phyloP scores from a whole-genome alignment of 176 grass and related monocot genomes.

The Chloris gayana region DNA sequence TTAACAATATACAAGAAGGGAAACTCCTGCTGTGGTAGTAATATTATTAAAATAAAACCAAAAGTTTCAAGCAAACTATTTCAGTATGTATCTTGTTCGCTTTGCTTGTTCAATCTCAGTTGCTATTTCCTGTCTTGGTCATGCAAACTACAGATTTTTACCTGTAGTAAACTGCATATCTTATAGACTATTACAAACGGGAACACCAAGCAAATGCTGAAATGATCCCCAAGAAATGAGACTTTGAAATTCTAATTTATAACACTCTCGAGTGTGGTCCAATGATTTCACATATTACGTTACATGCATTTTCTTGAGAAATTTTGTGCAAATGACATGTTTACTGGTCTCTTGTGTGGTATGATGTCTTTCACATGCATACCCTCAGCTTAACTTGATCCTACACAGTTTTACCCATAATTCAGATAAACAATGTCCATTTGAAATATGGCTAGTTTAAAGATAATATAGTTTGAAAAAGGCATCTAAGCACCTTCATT shows the following conservation, averaged over 20 bases:
- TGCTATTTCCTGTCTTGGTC: not conserved
- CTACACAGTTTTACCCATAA: not conserved
- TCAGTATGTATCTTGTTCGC: not conserved
- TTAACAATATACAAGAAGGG: too few relatives aligned
- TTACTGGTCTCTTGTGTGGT: not conserved
- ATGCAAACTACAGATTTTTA: not conserved
- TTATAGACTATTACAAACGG: too few relatives aligned
- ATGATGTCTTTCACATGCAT: not conserved
- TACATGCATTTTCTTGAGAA: not conserved
- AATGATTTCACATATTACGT: not conserved
- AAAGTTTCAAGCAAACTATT: not conserved
- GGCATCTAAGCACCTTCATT: not conserved
- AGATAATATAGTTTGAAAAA: not conserved
- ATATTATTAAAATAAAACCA: too few relatives aligned
- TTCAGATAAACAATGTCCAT: not conserved
- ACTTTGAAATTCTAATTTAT: too few relatives aligned
- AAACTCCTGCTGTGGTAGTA: too few relatives aligned
- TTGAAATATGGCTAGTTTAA: too few relatives aligned
- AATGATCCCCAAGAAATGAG: not conserved
- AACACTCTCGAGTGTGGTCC: not conserved
- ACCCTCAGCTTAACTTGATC: not conserved
- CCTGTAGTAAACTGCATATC: not conserved
- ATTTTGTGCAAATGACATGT: not conserved
- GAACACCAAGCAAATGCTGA: not conserved
- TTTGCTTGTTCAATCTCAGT: not conserved